Evolutionary conservation across 2,329 filamentous ascomycete species (phyloP).

Genomic region (Claviceps fusiformis): DNA sequence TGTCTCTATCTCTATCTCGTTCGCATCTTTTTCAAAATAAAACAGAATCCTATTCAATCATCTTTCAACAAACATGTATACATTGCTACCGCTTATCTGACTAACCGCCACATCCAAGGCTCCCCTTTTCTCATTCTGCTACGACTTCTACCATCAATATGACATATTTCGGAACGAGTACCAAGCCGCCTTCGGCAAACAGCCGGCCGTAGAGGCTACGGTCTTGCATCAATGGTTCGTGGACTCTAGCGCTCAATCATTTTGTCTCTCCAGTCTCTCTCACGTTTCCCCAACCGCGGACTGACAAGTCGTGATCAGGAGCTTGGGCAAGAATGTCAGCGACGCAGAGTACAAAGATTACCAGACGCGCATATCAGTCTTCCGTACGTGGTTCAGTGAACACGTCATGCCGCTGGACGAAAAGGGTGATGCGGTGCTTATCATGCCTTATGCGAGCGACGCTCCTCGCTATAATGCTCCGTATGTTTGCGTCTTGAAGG

Average conservation of each 20-base stretch:
- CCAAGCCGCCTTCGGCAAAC: conserved; percentile 9
- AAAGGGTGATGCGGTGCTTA: conserved; percentile 9
- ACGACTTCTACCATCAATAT: conserved; percentile 20
- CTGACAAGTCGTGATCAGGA: conserved; percentile 9
- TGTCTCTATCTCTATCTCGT: too few relatives aligned
- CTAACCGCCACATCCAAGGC: conserved; percentile 10
- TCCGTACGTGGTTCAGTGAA: conserved; percentile 19
- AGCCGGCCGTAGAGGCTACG: conserved; percentile 18
- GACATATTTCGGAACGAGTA: conserved; percentile 16
- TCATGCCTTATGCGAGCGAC: conserved; percentile 12
- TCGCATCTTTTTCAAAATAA: too few relatives aligned
- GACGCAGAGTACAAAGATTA: conserved; percentile 13
- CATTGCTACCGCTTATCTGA: background rate
- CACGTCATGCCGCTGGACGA: conserved; percentile 12
- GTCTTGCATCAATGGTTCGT: conserved; percentile 18
- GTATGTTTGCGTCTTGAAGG: background rate
- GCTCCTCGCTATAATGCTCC: conserved; percentile 9
- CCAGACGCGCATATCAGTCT: conserved; percentile 13
- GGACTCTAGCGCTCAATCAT: background rate
- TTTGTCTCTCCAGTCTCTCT: background rate
- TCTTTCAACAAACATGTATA: background rate
- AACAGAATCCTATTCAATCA: too few relatives aligned
- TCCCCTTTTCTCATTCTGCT: conserved; percentile 17
- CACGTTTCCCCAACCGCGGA: too few relatives aligned
- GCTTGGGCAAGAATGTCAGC: conserved; percentile 11